A percentile compares a stretch with the other conserved stretches of the same genome.
phyloP scores from a whole-genome alignment of 176 grass and related monocot species.

The Bonia amplexicaulis region DNA sequence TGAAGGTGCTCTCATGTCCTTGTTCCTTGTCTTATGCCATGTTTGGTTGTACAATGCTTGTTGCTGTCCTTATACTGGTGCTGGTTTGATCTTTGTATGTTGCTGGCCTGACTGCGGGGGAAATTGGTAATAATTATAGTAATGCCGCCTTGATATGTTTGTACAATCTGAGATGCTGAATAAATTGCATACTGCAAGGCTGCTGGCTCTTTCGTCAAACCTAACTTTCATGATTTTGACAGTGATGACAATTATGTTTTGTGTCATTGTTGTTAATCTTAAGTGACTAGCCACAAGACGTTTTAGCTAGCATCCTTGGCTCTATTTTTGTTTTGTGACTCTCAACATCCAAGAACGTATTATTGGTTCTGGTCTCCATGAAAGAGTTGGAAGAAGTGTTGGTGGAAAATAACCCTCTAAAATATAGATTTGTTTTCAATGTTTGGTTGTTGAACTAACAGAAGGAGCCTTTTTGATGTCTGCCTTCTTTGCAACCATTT shows the following conservation, averaged over 20 bases:
- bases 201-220: not conserved
- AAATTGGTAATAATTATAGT: not conserved
- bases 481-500: not conserved
- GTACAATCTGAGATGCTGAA: not conserved
- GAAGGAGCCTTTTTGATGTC: not conserved
- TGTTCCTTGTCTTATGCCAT: not conserved
- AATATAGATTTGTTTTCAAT: not conserved
- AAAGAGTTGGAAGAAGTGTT: not conserved
- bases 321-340: not conserved
- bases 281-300: not conserved
- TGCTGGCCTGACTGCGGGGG: not conserved
- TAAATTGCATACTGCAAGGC: not conserved
- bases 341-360: not conserved
- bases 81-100: not conserved
- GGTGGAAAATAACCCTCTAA: not conserved
- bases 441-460: not conserved
- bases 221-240: not conserved
- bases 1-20: conserved; percentile 1
- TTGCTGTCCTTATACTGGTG: not conserved
- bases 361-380: not conserved
- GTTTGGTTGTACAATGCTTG: not conserved
- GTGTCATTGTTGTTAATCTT: not conserved
- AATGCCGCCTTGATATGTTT: not conserved
- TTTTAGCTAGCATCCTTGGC: not conserved
- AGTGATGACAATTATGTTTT: not conserved